Evolutionary conservation across 208 protist species (phyloP), one percentile per base, ranked within the genome.

Genomic region (Leishmania arabica): DNA sequence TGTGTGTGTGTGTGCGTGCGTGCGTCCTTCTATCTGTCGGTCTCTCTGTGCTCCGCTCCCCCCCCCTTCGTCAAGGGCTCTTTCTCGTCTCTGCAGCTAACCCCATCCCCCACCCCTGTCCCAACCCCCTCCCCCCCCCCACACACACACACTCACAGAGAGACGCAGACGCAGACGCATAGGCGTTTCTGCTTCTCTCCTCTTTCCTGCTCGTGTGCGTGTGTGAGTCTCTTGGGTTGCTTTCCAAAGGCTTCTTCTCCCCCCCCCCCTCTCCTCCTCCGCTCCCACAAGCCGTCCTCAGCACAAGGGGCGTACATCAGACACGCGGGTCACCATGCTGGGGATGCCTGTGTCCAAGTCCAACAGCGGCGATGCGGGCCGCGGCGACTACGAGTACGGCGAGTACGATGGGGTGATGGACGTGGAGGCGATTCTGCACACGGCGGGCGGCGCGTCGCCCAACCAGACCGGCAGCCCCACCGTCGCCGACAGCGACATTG

Each of bases 381-480:
- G 34, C 3, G 58, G 73, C 34, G 75, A 68, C 60, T 85, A 85
- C 64, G 62, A 78, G 42, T 85, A 78, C 45, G 69, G 81, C 37
- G 81, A 80, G 62, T 85, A 85, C 77, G 77, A 81, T 37, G 81
- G 81, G n/a, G 66, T 85, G 21, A 77, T 80, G 37, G 77, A 81
- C 76, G 69, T 85, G 70, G 81, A 85, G 56, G 68, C 77, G 21
- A 56, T 84, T 42, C 64, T 85, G 5, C 80, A 84, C 69, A 56
- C 70, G 9, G 58, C 70, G 27, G 5, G 15, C n/a, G 34, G 74
- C 21, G 54, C 13, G 15, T 47, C 74, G 19, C 74, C 54, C 27
- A 77, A 40, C 24, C 42, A 51, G 69, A 65, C 68, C 42, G 56
- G 5, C 54, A 77, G 49, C 51, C 37, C 81, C 62, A 51, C 47